A percentile compares a stretch with the other conserved stretches of the same genome.
phyloP scores from a whole-genome alignment of 306 rosid genomes.

The Carpinus viminea region DNA sequence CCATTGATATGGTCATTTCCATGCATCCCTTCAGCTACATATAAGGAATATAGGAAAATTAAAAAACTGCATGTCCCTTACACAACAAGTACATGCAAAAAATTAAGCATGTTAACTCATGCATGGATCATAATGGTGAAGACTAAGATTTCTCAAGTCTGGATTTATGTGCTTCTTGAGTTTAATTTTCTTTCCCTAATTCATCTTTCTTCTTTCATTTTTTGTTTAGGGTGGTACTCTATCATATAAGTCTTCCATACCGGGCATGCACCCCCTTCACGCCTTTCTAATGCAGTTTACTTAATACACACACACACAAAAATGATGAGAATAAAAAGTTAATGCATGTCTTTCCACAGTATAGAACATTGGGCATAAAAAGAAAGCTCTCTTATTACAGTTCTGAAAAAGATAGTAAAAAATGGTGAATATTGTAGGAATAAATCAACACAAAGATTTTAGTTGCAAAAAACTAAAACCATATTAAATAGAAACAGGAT shows the following conservation, averaged over 20 bases:
- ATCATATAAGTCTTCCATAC: background rate
- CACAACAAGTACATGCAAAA: background rate
- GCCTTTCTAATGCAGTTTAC: background rate
- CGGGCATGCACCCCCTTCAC: background rate
- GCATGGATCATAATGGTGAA: background rate
- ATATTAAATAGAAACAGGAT: conserved; percentile 24
- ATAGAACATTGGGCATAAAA: background rate
- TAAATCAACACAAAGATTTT: background rate
- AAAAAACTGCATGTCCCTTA: background rate
- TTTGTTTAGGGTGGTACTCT: background rate
- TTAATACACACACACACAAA: background rate
- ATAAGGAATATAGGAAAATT: background rate
- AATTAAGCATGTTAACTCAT: background rate
- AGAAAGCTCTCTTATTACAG: background rate
- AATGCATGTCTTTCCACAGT: background rate
- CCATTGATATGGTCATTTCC: background rate
- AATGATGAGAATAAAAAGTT: background rate
- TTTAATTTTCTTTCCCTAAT: background rate
- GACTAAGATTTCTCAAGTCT: background rate
- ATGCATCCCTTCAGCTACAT: background rate
- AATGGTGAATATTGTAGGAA: background rate
- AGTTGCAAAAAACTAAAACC: background rate
- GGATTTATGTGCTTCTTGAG: background rate
- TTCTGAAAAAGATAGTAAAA: background rate
- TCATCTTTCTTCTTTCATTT: background rate